These are phyloP conservation scores for Mytilinidion resinicola DNA, from an alignment of 495 filamentous ascomycete species.

Conservation along the genomic window DNA sequence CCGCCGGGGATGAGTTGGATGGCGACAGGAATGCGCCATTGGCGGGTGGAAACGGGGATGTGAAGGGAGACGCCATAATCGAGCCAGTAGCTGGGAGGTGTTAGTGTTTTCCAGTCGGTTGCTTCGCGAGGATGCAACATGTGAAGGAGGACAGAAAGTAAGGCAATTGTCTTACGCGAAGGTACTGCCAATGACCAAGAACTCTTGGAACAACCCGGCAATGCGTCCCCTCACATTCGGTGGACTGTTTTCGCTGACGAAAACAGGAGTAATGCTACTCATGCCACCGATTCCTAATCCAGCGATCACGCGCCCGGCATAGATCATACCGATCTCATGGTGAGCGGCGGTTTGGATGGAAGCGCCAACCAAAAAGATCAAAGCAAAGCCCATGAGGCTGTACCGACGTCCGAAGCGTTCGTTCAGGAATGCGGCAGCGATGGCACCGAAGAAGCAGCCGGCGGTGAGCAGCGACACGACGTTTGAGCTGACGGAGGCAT, in stretches of 20 bases:
- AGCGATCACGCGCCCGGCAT: conserved; percentile 37
- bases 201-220: conserved; percentile 63
- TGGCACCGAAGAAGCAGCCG: conserved; percentile 30
- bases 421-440: conserved; percentile 19
- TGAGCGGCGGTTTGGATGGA: conserved; percentile 39
- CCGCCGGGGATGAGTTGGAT: conserved; percentile 53
- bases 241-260: conserved; percentile 40
- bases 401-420: conserved; percentile 26
- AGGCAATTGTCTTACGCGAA: conserved; percentile 38
- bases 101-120: too few species aligned
- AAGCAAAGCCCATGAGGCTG: conserved; percentile 22
- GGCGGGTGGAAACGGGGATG: conserved; percentile 38
- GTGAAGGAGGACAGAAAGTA: too few species aligned
- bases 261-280: conserved; percentile 37
- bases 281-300: conserved; percentile 37
- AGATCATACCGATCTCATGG: conserved; percentile 45
- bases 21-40: conserved; percentile 53
- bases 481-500: conserved; percentile 47
- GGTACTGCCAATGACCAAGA: conserved; percentile 65
- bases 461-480: conserved; percentile 55
- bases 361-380: conserved; percentile 28
- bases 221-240: conserved; percentile 38
- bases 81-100: conserved; percentile 36
- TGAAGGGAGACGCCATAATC: conserved; percentile 44
- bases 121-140: too few species aligned